These are phyloP conservation scores for Podaxis sp. DNA, from an alignment of 768 basidiomycete genomes.

Conservation along the genomic window DNA sequence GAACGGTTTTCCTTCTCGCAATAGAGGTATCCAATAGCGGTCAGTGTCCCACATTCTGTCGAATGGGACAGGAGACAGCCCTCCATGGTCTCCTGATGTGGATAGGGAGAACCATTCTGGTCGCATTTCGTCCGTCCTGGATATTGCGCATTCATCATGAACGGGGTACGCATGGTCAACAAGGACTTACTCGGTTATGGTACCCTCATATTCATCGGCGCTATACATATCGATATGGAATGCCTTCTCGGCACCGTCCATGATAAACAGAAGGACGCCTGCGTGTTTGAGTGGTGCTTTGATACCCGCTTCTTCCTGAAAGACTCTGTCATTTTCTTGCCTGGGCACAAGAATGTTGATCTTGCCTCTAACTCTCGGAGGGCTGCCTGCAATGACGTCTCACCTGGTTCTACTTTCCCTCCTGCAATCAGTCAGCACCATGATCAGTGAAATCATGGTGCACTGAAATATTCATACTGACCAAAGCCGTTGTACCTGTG, in stretches of 20 bases:
- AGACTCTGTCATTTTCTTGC: neutral
- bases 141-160: neutral
- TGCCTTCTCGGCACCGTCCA: constrained; percentile 51
- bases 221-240: constrained; percentile 75
- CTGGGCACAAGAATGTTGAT: neutral
- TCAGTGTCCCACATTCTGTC: constrained; percentile 65
- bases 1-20: constrained; percentile 43
- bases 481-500: constrained; percentile 86
- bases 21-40: constrained; percentile 64
- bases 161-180: neutral
- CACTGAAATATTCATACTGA: constrained; percentile 17
- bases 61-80: constrained; percentile 53
- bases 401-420: constrained; percentile 79
- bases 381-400: constrained; percentile 70
- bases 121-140: constrained; percentile 84
- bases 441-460: neutral
- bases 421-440: constrained; percentile 28
- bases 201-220: constrained; percentile 60
- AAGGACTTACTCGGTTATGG: constrained; percentile 60
- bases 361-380: constrained; percentile 67
- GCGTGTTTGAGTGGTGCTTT: constrained; percentile 59
- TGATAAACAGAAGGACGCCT: constrained; percentile 66
- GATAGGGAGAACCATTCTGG: constrained; percentile 72
- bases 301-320: constrained; percentile 83
- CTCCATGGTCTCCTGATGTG: constrained; percentile 1